Evolutionary conservation across 73 alveolate species (phyloP).

Genomic region (Symbiodinium pilosum): DNA sequence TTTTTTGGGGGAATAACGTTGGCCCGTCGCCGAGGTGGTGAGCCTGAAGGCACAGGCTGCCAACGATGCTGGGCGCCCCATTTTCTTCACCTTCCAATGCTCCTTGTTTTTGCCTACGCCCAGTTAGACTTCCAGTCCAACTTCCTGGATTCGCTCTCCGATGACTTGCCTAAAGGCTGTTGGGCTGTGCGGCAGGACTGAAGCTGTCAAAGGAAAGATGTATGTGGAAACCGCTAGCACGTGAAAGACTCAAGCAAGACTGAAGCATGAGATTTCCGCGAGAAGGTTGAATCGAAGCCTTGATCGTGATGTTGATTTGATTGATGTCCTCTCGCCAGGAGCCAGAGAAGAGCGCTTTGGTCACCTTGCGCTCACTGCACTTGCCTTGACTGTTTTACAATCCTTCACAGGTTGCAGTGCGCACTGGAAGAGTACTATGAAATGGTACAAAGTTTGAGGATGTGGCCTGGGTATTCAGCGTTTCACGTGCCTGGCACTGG

Average conservation of each 20-base stretch:
- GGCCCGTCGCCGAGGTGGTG: constrained; percentile 27
- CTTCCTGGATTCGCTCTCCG: constrained; percentile 48
- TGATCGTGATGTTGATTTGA: no score
- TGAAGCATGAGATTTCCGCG: no score
- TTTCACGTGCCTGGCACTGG: constrained; percentile 95
- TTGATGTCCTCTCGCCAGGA: neutral
- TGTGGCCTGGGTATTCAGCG: constrained; percentile 92
- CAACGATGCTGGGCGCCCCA: constrained; percentile 44
- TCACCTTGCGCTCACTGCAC: constrained; percentile 59
- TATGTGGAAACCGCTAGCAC: no score
- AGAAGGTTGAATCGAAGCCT: no score
- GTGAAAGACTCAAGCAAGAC: no score
- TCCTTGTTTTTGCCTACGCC: neutral
- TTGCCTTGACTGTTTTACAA: neutral
- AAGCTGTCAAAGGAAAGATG: neutral
- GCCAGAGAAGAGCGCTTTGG: constrained; percentile 29
- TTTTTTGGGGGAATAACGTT: no score
- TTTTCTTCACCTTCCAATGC: neutral
- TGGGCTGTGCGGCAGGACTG: constrained; percentile 92
- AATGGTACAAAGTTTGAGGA: neutral
- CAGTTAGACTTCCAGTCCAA: constrained; percentile 77
- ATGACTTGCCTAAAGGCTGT: constrained; percentile 72
- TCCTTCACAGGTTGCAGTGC: no score
- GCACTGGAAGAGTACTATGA: no score
- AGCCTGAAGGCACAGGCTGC: constrained; percentile 82